Conservation (phyloP, 176 grass and related monocot species). For the Rhynchospora breviuscula region DNA sequence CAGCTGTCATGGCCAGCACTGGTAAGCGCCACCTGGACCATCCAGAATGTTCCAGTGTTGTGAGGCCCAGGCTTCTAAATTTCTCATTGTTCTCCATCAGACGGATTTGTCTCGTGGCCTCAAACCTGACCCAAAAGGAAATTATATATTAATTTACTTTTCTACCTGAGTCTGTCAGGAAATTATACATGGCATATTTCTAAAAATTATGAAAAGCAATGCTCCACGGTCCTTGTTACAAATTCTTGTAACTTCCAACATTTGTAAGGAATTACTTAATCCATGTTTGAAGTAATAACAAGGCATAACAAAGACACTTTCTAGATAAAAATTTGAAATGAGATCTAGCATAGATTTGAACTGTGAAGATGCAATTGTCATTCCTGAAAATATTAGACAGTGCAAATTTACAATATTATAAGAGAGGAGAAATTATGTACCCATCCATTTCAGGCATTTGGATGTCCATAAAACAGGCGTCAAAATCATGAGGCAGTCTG, state of each 20-base stretch:
- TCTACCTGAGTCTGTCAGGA: neutral
- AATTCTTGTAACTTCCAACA: neutral
- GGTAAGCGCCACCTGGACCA: slow-evolving; percentile 46
- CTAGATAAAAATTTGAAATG: neutral
- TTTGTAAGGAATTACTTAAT: neutral
- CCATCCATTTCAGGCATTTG: slow-evolving; percentile 99
- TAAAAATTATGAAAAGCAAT: neutral
- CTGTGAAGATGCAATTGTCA: neutral
- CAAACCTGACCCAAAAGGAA: slow-evolving; percentile 44
- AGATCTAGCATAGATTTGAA: neutral
- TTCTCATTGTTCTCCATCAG: slow-evolving; percentile 62
- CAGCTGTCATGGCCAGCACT: slow-evolving; percentile 88
- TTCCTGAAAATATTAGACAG: neutral
- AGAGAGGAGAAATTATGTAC: slow-evolving; percentile 40
- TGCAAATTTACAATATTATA: slow-evolving; percentile 5
- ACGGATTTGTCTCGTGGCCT: slow-evolving; percentile 68
- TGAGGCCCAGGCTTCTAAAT: slow-evolving; percentile 16
- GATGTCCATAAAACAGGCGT: slow-evolving; percentile 97
- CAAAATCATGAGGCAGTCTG: slow-evolving; percentile 63
- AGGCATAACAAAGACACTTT: neutral
- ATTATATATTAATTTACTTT: neutral
- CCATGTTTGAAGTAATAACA: neutral
- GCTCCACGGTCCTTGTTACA: neutral
- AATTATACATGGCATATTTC: neutral
- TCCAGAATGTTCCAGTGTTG: slow-evolving; percentile 21